Conservation (phyloP, 2,329 filamentous ascomycete species). For the Cordyceps militaris region DNA sequence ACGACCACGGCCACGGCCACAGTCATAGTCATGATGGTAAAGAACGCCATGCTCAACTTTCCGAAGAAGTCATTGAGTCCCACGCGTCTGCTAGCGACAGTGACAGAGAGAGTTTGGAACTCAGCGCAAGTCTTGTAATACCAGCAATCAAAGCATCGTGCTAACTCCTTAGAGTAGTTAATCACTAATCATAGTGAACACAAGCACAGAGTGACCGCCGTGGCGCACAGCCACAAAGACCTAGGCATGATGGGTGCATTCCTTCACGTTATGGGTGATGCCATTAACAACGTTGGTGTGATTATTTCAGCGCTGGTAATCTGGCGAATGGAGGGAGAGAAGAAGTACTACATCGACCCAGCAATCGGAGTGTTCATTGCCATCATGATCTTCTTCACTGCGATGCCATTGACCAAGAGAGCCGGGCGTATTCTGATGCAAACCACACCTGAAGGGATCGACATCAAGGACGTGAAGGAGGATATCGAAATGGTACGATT, state of each 20-base stretch:
- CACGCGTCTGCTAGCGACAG: not conserved
- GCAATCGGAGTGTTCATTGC: constrained; percentile 62
- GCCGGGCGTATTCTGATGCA: constrained; percentile 62
- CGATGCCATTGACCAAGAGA: constrained; percentile 54
- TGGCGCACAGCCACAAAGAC: constrained; percentile 41
- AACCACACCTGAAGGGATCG: constrained; percentile 54
- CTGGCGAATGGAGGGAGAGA: constrained; percentile 53
- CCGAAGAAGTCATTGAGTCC: constrained; percentile 5
- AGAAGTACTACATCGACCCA: constrained; percentile 65
- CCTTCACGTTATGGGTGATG: constrained; percentile 65
- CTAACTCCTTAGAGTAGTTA: constrained; percentile 4
- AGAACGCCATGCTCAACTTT: not conserved
- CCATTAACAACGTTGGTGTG: constrained; percentile 69
- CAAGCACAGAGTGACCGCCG: constrained; percentile 33
- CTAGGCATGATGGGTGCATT: constrained; percentile 67
- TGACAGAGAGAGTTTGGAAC: not conserved
- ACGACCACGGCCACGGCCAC: constrained; percentile 9
- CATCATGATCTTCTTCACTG: constrained; percentile 62
- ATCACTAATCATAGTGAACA: constrained; percentile 39
- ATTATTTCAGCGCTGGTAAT: constrained; percentile 63
- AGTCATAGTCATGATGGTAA: constrained; percentile 16
- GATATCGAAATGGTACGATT: constrained; percentile 55
- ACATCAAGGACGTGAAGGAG: constrained; percentile 56
- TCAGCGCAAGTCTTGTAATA: not conserved
- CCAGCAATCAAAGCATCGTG: not conserved